Conservation (phyloP, 164 flowering plant genomes). For the Amborella trichopoda region DNA sequence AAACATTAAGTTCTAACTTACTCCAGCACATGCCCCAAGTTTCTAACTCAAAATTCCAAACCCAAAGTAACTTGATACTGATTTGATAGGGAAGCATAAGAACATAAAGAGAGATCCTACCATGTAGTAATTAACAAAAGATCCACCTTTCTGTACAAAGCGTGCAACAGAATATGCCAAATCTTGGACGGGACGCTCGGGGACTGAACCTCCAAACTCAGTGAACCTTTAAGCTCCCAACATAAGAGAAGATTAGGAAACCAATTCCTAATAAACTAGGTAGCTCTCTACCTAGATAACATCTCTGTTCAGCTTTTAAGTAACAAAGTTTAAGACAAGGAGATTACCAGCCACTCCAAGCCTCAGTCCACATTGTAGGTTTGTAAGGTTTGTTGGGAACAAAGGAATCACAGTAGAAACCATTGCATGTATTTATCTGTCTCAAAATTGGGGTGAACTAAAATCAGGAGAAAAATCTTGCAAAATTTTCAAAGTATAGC, state of each 20-base stretch:
- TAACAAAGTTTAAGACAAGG: neutral
- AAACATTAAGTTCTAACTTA: neutral
- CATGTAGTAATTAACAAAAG: slow-evolving; percentile 87
- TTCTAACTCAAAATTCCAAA: neutral
- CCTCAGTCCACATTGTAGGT: slow-evolving; percentile 89
- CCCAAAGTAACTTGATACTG: neutral
- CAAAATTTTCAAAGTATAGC: no score
- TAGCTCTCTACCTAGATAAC: no score
- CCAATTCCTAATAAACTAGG: no score
- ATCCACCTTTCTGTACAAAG: slow-evolving; percentile 82
- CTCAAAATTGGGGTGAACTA: no score
- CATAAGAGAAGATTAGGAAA: no score
- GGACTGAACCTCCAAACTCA: slow-evolving; percentile 72
- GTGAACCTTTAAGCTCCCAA: slow-evolving; percentile 84
- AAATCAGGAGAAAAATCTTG: no score
- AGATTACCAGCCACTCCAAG: slow-evolving; percentile 86
- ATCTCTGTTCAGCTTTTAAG: no score
- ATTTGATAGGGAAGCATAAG: neutral
- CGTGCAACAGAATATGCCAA: slow-evolving; percentile 92
- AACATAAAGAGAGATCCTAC: slow-evolving; percentile 21
- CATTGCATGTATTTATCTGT: slow-evolving; percentile 95
- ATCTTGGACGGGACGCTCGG: slow-evolving; percentile 77
- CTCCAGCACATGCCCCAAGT: no score
- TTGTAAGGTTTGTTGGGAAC: slow-evolving; percentile 85
- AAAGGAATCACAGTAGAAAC: slow-evolving; percentile 89